Conservation (phyloP, 371 early-diverging fungal species). For the Mucor sp. region DNA sequence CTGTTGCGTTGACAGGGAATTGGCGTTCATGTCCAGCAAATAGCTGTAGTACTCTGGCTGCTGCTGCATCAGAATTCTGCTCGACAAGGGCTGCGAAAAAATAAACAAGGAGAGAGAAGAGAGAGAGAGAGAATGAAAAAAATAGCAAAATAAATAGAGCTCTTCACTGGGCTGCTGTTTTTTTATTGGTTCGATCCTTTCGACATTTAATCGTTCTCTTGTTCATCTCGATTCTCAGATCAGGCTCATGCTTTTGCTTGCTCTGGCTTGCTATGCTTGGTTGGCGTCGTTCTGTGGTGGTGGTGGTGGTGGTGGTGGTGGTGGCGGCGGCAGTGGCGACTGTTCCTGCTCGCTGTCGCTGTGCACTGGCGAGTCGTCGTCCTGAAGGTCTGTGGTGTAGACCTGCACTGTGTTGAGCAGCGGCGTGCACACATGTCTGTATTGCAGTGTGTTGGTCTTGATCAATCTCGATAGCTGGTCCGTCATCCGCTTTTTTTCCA, state of each 20-base stretch:
- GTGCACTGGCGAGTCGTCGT: neutral
- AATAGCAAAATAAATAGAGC: neutral
- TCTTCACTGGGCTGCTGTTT: neutral
- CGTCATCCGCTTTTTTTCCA: conserved; percentile 4
- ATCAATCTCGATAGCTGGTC: conserved; percentile 17
- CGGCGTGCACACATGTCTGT: neutral
- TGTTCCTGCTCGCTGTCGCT: neutral
- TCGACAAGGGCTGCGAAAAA: neutral
- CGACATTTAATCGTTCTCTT: neutral
- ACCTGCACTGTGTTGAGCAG: neutral
- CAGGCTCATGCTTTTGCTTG: neutral
- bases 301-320: too few species aligned
- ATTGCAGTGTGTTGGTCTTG: conserved; percentile 16
- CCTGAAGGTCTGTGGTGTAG: neutral
- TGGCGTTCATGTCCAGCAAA: conserved; percentile 1
- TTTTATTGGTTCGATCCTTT: conserved; percentile 1
- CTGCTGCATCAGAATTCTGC: conserved; percentile 4
- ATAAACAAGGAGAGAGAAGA: neutral
- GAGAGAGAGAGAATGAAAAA: neutral
- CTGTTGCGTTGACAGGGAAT: neutral
- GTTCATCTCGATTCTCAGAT: neutral
- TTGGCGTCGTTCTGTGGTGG: too few species aligned
- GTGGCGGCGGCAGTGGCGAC: too few species aligned
- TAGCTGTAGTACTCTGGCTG: conserved; percentile 18
- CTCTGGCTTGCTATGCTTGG: too few species aligned